A percentile compares a stretch with the other conserved stretches of the same genome.
phyloP scores from a whole-genome alignment of 225 moss, liverwort and hornwort species.

The Ulota crispa region DNA sequence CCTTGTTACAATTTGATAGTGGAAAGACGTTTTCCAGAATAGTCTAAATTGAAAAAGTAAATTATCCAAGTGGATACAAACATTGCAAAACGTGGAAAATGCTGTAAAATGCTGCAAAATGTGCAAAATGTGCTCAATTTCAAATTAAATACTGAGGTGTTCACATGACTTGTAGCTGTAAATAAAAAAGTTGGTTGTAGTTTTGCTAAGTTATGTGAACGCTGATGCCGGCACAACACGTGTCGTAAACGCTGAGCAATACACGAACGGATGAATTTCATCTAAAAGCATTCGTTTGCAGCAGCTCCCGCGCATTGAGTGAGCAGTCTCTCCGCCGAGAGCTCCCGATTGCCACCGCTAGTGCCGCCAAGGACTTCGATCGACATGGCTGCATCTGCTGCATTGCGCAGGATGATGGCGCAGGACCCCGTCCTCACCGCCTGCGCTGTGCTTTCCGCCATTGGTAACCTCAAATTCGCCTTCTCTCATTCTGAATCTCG shows the following conservation, averaged over 20 bases:
- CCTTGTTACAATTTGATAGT: too few relatives aligned
- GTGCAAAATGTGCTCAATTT: too few relatives aligned
- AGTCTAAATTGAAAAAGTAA: too few relatives aligned
- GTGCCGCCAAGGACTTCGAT: neutral
- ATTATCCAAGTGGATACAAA: too few relatives aligned
- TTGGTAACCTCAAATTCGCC: conserved; percentile 21
- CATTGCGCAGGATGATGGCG: conserved; percentile 41
- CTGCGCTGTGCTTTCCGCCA: conserved; percentile 49
- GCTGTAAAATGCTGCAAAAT: too few relatives aligned
- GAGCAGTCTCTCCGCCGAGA: neutral
- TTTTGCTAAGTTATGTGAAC: too few relatives aligned
- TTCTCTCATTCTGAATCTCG: neutral
- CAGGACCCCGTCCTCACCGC: conserved; percentile 58
- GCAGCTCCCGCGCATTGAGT: neutral
- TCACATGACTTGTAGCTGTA: too few relatives aligned
- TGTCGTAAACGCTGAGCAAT: neutral
- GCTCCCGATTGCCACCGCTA: neutral
- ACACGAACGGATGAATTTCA: neutral
- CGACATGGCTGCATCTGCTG: conserved; percentile 36
- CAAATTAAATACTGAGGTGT: too few relatives aligned
- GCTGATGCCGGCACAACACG: neutral
- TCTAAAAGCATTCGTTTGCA: neutral
- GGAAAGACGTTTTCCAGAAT: too few relatives aligned
- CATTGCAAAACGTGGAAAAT: too few relatives aligned
- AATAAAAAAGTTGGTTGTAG: too few relatives aligned